A percentile compares a stretch with the other conserved stretches of the same genome.
Evolutionary conservation across 192 early-diverging fungal genomes (phyloP).

Genomic region (Phlyctochytrium arcticum): DNA sequence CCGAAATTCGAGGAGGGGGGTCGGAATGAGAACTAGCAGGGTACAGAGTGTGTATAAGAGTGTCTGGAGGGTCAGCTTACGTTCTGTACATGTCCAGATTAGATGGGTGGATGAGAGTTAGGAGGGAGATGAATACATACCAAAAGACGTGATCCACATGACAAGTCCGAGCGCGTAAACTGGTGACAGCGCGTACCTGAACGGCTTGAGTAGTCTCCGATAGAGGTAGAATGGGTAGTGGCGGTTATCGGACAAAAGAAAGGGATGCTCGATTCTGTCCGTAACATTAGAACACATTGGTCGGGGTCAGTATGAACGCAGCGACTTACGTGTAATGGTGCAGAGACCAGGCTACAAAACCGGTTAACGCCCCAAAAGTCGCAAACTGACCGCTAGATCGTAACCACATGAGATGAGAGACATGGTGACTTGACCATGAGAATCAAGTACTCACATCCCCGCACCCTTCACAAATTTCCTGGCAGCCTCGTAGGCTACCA

Average conservation of each 20-base stretch:
- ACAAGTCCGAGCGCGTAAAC: slow-evolving; percentile 47
- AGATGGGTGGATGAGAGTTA: slow-evolving; percentile 7
- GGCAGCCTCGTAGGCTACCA: too few species aligned
- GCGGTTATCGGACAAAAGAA: slow-evolving; percentile 89
- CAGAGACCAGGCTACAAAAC: background rate
- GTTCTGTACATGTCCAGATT: slow-evolving; percentile 29
- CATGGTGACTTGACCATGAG: too few species aligned
- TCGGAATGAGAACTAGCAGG: slow-evolving; percentile 72
- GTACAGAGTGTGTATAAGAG: slow-evolving; percentile 51
- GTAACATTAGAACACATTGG: background rate
- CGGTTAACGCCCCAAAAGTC: too few species aligned
- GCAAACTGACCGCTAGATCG: too few species aligned
- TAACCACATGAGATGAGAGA: too few species aligned
- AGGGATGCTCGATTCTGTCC: slow-evolving; percentile 81
- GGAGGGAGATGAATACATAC: slow-evolving; percentile 4
- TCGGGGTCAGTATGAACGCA: background rate
- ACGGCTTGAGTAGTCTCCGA: slow-evolving; percentile 66
- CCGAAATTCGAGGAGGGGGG: slow-evolving; percentile 89
- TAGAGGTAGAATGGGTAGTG: slow-evolving; percentile 96
- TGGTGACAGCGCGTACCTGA: slow-evolving; percentile 63
- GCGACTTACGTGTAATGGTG: slow-evolving; percentile 29
- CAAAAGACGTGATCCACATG: background rate
- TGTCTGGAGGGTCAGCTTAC: slow-evolving; percentile 50
- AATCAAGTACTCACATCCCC: too few species aligned
- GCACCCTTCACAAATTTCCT: too few species aligned